Percentiles rank a stretch among this genome's conserved stretches.
These are phyloP conservation scores for Cladophialophora carrionii DNA, from an alignment of 2,329 filamentous ascomycete species.

Conservation along the genomic window DNA sequence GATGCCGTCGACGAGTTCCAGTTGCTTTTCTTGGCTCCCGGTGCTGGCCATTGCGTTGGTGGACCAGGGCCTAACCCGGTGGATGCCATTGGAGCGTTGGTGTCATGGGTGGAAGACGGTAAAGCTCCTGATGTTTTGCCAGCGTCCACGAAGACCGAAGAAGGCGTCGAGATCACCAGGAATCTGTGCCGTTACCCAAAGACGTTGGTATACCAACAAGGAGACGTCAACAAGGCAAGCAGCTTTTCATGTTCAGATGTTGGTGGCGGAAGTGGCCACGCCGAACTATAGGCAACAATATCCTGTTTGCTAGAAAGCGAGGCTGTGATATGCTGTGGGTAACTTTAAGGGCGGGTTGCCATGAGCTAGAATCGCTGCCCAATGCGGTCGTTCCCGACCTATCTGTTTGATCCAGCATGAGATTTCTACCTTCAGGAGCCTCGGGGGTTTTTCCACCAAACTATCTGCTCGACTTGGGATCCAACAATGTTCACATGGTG, in stretches of 20 bases:
- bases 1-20: conserved; percentile 27
- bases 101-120: conserved; percentile 22
- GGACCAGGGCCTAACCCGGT: conserved; percentile 23
- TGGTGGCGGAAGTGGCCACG: not conserved
- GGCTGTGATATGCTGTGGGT: not conserved
- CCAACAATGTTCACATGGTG: not conserved
- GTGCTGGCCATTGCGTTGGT: conserved; percentile 25
- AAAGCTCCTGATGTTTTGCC: conserved; percentile 18
- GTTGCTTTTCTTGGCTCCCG: conserved; percentile 28
- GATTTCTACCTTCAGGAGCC: not conserved
- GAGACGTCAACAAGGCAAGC: conserved; percentile 14
- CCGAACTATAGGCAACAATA: not conserved
- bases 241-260: conserved; percentile 17
- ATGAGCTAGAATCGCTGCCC: not conserved
- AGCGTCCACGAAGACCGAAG: conserved; percentile 3
- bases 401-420: not conserved
- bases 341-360: not conserved
- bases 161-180: conserved; percentile 10
- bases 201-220: conserved; percentile 14
- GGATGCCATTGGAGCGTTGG: conserved; percentile 18
- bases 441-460: too few species aligned
- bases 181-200: conserved; percentile 19
- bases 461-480: not conserved
- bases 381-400: not conserved
- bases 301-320: not conserved